Conservation (phyloP, 164 flowering plant genomes). For the Stephania japonica region DNA sequence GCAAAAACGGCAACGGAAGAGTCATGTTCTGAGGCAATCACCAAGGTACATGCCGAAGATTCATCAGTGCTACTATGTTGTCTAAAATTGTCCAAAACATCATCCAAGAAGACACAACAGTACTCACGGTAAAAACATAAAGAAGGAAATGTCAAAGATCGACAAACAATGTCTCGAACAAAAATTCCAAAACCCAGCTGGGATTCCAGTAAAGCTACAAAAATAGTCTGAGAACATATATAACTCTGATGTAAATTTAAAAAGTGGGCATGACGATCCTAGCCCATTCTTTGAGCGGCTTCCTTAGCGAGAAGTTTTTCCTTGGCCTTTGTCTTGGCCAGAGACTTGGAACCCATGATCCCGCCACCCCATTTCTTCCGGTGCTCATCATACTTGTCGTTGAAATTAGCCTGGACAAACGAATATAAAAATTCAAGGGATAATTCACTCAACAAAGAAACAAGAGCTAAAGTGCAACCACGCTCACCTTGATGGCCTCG, state of each 20-base stretch:
- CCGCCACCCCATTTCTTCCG: conserved; percentile 92
- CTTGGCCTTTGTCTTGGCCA: conserved; percentile 76
- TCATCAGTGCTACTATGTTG: too few relatives aligned
- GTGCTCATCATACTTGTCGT: conserved; percentile 49
- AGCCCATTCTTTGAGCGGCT: conserved; percentile 66
- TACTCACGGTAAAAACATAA: too few relatives aligned
- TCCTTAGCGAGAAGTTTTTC: conserved; percentile 66
- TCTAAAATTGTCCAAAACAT: too few relatives aligned
- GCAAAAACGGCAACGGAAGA: too few relatives aligned
- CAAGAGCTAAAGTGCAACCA: background rate
- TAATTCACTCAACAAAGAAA: background rate
- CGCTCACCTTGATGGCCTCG: conserved; percentile 70
- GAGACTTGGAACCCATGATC: conserved; percentile 78
- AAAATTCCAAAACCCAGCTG: background rate
- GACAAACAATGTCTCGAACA: background rate
- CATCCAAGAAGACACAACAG: too few relatives aligned
- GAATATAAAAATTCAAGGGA: background rate
- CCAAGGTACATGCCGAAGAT: too few relatives aligned
- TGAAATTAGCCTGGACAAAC: conserved; percentile 20
- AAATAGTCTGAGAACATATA: background rate
- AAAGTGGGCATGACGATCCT: conserved; percentile 11
- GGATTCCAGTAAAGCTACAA: background rate
- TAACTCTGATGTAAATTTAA: background rate
- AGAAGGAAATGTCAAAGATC: too few relatives aligned
- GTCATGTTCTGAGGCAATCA: too few relatives aligned